Evolutionary conservation across 2,329 filamentous ascomycete species (phyloP), one percentile per base, ranked within the genome.

Genomic region (Fusarium subtropicale): DNA sequence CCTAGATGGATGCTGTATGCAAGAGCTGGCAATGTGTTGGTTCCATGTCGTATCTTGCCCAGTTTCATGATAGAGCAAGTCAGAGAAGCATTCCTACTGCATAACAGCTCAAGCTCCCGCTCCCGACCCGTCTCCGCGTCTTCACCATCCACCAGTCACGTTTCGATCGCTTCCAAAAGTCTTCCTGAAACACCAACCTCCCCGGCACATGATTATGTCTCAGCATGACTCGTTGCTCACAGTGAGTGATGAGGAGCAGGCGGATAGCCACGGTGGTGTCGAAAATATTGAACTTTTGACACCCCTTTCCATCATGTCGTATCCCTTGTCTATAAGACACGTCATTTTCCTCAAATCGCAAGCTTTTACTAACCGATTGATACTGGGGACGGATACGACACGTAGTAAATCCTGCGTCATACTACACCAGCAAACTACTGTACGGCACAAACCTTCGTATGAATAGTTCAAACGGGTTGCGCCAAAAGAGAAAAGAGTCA

Each of bases 291-390:
- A 48, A 24, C 38, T 56, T 39, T 63, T 56, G 20, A 53, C 44
- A 41, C 58, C 56, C 46, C 56, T 66, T 60, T 34, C 64, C 36
- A 39, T 39, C 36, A 11, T 20, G 58, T 64, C 55, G 45, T 47
- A 42, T 56, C 58, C 65, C 64, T 60, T 62, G 61, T 58, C 56
- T 56, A 51, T 53, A 56, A 60, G 71, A 69, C 71, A 71, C 68
- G 66, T 72, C 71, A 71, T 51, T 64, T 63, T 34, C 64, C 66
- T 52, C 62, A 50, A 60, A 61, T 64, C 58, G 36, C 64, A 61
- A 66, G 48, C 53, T 51, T 60, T 62, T 64, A 54, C 66, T 74
- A 59, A 63, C 67, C 57, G 62, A 69, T 68, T 67, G 36, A 71
- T 52, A 57, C 64, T 44, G 56, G 56, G 64, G 62, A 57, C 26